These are phyloP conservation scores for Periconia sp. DNA, from an alignment of 2,329 filamentous ascomycete species.

Conservation along the genomic window DNA sequence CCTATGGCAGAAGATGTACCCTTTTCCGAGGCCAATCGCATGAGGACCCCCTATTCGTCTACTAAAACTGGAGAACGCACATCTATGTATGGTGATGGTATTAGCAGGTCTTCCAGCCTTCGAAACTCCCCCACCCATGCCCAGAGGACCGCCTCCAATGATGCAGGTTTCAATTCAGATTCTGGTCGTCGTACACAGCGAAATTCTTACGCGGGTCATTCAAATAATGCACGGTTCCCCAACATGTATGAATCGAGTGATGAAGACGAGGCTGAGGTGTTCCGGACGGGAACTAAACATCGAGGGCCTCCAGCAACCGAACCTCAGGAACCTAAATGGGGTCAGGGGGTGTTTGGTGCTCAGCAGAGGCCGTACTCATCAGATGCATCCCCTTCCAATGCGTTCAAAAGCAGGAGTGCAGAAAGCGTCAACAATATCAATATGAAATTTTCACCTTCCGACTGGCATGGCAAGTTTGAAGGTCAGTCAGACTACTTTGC, in stretches of 20 bases:
- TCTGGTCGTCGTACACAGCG: slow-evolving; percentile 31
- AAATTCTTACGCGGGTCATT: slow-evolving; percentile 24
- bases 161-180: slow-evolving; percentile 32
- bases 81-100: slow-evolving; percentile 54
- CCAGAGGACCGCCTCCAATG: slow-evolving; percentile 23
- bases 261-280: slow-evolving; percentile 25
- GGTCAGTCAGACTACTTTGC: slow-evolving; percentile 48
- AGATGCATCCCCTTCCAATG: slow-evolving; percentile 17
- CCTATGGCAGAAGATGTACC: slow-evolving; percentile 27
- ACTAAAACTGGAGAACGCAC: slow-evolving; percentile 59
- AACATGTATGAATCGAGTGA: slow-evolving; percentile 37
- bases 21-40: slow-evolving; percentile 51
- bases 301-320: slow-evolving; percentile 17
- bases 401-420: slow-evolving; percentile 49
- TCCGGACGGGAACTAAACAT: slow-evolving; percentile 14
- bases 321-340: slow-evolving; percentile 19
- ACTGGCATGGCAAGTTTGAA: slow-evolving; percentile 50
- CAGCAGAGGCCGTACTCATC: slow-evolving; percentile 15
- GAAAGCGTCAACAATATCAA: slow-evolving; percentile 51
- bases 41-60: slow-evolving; percentile 56
- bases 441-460: slow-evolving; percentile 50
- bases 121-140: slow-evolving; percentile 49
- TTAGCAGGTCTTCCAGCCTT: slow-evolving; percentile 57
- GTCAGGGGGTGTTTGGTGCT: slow-evolving; percentile 16
- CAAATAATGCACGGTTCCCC: slow-evolving; percentile 21